Conservation (phyloP, 2,329 filamentous ascomycete genomes). For the Xylariaceae sp. region DNA sequence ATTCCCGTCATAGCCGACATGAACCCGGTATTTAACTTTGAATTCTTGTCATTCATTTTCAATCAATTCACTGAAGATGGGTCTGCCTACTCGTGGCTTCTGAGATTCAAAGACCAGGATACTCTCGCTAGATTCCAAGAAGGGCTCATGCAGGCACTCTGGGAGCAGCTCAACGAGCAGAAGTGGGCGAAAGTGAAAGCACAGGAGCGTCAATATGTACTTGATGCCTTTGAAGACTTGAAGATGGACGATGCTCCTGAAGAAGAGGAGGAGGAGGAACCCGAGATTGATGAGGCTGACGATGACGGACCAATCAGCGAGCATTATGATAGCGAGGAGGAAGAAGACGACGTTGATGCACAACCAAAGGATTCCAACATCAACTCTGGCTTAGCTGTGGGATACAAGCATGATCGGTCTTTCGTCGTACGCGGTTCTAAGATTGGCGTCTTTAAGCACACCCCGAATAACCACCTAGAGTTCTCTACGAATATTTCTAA, state of each 20-base stretch:
- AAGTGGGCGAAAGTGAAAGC: slow-evolving; percentile 96
- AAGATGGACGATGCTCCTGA: slow-evolving; percentile 81
- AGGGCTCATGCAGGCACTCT: slow-evolving; percentile 91
- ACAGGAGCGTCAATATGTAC: slow-evolving; percentile 89
- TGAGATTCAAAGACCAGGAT: slow-evolving; percentile 85
- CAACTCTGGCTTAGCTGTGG: slow-evolving; percentile 93
- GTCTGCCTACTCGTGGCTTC: slow-evolving; percentile 91
- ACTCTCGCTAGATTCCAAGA: slow-evolving; percentile 88
- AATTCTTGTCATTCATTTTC: slow-evolving; percentile 99
- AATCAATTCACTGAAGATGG: slow-evolving; percentile 92
- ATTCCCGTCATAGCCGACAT: slow-evolving; percentile 87
- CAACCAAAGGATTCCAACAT: slow-evolving; percentile 77
- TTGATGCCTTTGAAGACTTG: slow-evolving; percentile 94
- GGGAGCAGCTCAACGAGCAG: slow-evolving; percentile 92
- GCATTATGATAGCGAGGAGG: slow-evolving; percentile 71
- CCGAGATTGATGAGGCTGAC: slow-evolving; percentile 61
- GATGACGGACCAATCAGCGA: slow-evolving; percentile 73
- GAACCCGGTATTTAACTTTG: slow-evolving; percentile 98
- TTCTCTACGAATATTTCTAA: slow-evolving; percentile 98
- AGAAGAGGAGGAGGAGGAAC: slow-evolving; percentile 57
- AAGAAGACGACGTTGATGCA: slow-evolving; percentile 76
- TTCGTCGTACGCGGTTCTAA: slow-evolving; percentile 97
- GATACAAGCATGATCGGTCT: slow-evolving; percentile 95
- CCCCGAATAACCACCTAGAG: slow-evolving; percentile 86
- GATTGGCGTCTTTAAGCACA: slow-evolving; percentile 99